Evolutionary conservation across 305 asterid genomes (phyloP), one percentile per base, ranked within the genome.

Genomic region (Petunia hybrid): DNA sequence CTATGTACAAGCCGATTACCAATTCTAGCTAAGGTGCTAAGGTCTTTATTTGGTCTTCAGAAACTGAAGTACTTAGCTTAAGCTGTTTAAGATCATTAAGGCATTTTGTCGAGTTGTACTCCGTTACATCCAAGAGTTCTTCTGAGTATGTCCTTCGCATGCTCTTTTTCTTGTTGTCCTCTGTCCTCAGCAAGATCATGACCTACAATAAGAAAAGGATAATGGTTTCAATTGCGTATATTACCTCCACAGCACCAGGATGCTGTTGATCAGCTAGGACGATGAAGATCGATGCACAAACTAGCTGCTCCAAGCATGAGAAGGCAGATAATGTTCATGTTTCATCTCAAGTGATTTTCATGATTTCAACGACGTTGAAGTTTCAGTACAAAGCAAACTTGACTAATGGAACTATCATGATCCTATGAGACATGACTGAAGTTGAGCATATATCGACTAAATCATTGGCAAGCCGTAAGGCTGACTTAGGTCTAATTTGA

Each of bases 91-190:
- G 82, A 13, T 84, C 86, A 12, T 83, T 78, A 80, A 91, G 83
- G 84, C 71, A 82, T 87, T 91, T 91, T 14, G 96, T 90, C 13
- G 90, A 88, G 86, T 91, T 90, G 82, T 90, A 91, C 67, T 90
- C 94, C 3, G 86, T 83, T n/a, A 82, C 92, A 80, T 89, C 86
- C 77, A 85, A 61, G 55, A 89, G 90, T 79, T 91, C 96, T 83
- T 90, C 92, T 0, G 94, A 91, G 85, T 85, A 91, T 80, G 94
- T 90, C 63, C 57, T 71, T 3, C 43, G 91, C 63, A 76, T 79
- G 43, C 53, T 81, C 71, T 75, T 87, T 16, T 73, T 82, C 10
- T 36, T 51, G 14, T 65, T 62, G n/a, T 71, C 80, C 2, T n/a
- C 46, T 3, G 83, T 87, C 61, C 80, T 80, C 16, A 91, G 83